phyloP scores from a whole-genome alignment of 148 eudicot genomes.

The Rhododendron kiyosumense region DNA sequence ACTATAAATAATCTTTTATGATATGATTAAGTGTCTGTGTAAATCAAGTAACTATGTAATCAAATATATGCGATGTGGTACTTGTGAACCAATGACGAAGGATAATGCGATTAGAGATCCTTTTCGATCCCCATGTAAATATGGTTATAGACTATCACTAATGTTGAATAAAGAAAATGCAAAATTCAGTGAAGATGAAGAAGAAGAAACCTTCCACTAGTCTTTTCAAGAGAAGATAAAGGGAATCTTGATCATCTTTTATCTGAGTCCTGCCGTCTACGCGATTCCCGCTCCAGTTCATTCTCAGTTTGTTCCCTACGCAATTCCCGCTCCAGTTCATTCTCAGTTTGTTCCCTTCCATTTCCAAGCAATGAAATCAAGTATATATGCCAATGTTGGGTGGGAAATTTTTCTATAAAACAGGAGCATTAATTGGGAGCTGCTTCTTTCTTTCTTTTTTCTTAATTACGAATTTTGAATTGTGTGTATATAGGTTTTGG shows the following conservation, averaged over 20 bases:
- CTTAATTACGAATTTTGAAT: too few relatives aligned
- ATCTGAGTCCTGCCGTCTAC: not conserved
- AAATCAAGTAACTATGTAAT: too few relatives aligned
- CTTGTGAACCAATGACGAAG: not conserved
- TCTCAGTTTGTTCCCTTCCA: conserved; percentile 25
- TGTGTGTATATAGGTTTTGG: too few relatives aligned
- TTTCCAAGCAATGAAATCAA: not conserved
- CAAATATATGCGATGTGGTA: too few relatives aligned
- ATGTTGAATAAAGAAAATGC: not conserved
- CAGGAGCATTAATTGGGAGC: too few relatives aligned
- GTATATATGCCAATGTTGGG: not conserved
- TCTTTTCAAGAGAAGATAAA: conserved; percentile 19
- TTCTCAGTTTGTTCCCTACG: conserved; percentile 27
- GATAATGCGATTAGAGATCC: not conserved
- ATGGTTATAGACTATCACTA: not conserved
- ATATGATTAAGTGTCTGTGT: too few relatives aligned
- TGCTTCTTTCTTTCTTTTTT: too few relatives aligned
- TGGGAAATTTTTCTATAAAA: not conserved
- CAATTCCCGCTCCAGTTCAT: too few relatives aligned
- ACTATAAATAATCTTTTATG: too few relatives aligned
- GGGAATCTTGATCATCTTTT: not conserved
- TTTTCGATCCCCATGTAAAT: too few relatives aligned
- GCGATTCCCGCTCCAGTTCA: too few relatives aligned
- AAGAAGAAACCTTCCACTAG: conserved; percentile 27
- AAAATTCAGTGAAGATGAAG: not conserved